Percentiles rank a stretch among this genome's conserved stretches.
These are phyloP conservation scores for Hypsizygus ulmarius DNA, from an alignment of 1,284 basidiomycete genomes.

Conservation along the genomic window DNA sequence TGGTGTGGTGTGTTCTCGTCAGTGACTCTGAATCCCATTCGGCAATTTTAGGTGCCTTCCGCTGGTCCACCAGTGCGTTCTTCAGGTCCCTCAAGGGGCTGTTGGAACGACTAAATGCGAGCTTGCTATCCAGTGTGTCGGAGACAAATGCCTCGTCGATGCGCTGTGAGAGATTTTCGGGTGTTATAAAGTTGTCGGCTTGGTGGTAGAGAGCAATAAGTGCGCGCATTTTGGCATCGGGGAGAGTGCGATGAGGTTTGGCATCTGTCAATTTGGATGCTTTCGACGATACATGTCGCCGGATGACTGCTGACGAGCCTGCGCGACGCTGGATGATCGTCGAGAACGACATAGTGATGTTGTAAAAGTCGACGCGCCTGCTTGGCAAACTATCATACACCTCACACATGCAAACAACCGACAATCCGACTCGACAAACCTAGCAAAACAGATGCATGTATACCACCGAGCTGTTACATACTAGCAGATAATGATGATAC, in stretches of 20 bases:
- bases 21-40: conserved; percentile 32
- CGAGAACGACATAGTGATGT: conserved; percentile 15
- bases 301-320: conserved; percentile 1
- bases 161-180: conserved; percentile 57
- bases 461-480: too few relatives aligned
- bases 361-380: neutral
- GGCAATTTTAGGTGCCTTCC: conserved; percentile 40
- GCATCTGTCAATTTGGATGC: conserved; percentile 11
- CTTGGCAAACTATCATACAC: conserved; percentile 2
- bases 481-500: neutral
- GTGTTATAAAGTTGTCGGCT: conserved; percentile 61
- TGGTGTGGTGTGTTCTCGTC: neutral
- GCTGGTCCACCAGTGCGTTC: conserved; percentile 24
- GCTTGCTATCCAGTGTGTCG: conserved; percentile 1
- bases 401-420: conserved; percentile 20
- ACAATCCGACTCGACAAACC: conserved; percentile 1
- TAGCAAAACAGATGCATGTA: neutral
- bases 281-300: conserved; percentile 24
- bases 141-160: conserved; percentile 62
- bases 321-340: conserved; percentile 16
- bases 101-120: neutral
- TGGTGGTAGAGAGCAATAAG: conserved; percentile 74
- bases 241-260: conserved; percentile 34
- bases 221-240: conserved; percentile 64
- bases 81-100: conserved; percentile 25